Evolutionary conservation across 257 asterid species (phyloP).

Genomic region (Nicotiana undulata): DNA sequence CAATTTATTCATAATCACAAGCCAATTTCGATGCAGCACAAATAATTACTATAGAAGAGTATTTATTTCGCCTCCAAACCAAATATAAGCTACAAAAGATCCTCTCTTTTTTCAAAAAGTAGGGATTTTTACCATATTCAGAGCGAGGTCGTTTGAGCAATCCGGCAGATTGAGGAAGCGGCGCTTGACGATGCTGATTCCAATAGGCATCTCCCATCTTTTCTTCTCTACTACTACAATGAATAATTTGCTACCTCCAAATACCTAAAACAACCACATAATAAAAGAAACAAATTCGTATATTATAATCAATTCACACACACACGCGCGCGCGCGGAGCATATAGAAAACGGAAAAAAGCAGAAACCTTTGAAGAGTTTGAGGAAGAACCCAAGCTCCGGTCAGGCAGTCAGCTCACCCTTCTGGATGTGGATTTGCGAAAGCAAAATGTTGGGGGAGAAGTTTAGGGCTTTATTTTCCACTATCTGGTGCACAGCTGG

Average conservation of each 20-base stretch:
- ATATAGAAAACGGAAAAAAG: neutral
- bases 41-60: neutral
- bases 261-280: neutral
- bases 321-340: neutral
- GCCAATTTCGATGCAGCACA: neutral
- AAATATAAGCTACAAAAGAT: neutral
- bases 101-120: too few relatives aligned
- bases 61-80: too few relatives aligned
- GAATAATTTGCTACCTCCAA: neutral
- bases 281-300: neutral
- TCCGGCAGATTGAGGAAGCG: constrained; percentile 20
- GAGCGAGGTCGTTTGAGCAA: constrained; percentile 40
- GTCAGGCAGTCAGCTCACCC: neutral
- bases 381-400: constrained; percentile 12
- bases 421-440: neutral
- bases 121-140: constrained; percentile 25
- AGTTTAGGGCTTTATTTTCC: neutral
- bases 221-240: neutral
- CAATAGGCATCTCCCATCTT: constrained; percentile 46
- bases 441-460: neutral
- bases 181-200: constrained; percentile 23
- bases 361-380: neutral
- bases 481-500: neutral
- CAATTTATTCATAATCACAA: neutral
- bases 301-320: neutral